Percentiles rank a stretch among this genome's conserved stretches.
phyloP scores from a whole-genome alignment of 768 basidiomycete genomes.

The Psilocybe cyanescens region DNA sequence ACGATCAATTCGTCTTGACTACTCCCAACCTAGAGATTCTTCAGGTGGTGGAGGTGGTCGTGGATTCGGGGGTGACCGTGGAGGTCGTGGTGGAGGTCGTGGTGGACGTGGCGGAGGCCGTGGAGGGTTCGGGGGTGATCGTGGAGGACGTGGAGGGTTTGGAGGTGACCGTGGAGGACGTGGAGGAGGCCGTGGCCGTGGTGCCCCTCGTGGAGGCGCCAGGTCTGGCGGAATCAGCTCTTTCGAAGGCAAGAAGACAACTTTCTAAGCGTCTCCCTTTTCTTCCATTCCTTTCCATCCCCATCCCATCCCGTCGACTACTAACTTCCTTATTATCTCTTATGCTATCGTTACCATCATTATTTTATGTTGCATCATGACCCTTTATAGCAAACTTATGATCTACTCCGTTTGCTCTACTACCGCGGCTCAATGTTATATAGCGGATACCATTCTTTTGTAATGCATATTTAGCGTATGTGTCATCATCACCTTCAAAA shows the following conservation, averaged over 20 bases:
- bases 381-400: neutral
- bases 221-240: slow-evolving; percentile 68
- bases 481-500: neutral
- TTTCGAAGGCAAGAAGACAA: slow-evolving; percentile 71
- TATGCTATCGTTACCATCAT: slow-evolving; percentile 9
- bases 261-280: slow-evolving; percentile 43
- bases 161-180: slow-evolving; percentile 47
- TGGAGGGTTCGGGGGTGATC: slow-evolving; percentile 43
- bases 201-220: slow-evolving; percentile 40
- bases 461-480: slow-evolving; percentile 1
- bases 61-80: slow-evolving; percentile 46
- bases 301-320: neutral
- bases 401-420: neutral
- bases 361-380: neutral
- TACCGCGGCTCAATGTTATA: neutral
- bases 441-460: slow-evolving; percentile 1
- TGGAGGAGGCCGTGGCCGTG: slow-evolving; percentile 46
- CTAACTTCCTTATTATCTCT: neutral
- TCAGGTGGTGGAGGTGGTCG: slow-evolving; percentile 52
- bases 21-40: slow-evolving; percentile 78
- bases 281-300: slow-evolving; percentile 3
- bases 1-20: slow-evolving; percentile 81
- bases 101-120: slow-evolving; percentile 51
- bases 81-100: slow-evolving; percentile 54
- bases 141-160: slow-evolving; percentile 44